A percentile compares a stretch with the other conserved stretches of the same genome.
Evolutionary conservation across 164 flowering plant genomes (phyloP).

Genomic region (Buxus sempervirens): DNA sequence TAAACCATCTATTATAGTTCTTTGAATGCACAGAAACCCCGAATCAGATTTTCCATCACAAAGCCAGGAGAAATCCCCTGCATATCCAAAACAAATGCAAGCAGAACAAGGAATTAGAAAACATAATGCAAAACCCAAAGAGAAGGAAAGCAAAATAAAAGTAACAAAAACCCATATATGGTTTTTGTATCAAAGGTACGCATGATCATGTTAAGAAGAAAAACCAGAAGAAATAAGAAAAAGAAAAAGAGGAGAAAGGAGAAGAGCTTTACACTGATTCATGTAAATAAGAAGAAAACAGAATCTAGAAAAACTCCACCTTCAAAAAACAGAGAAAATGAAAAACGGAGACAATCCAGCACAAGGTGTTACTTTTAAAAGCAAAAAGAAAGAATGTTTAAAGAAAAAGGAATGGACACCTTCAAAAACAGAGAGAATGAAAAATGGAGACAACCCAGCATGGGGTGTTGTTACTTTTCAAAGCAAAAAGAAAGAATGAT

Average conservation of each 20-base stretch:
- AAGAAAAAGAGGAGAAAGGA: no score
- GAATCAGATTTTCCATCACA: constrained; percentile 37
- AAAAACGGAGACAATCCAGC: no score
- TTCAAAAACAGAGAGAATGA: no score
- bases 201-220: no score
- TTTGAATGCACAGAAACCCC: constrained; percentile 35
- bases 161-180: neutral
- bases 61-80: constrained; percentile 39
- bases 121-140: neutral
- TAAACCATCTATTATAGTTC: constrained; percentile 37
- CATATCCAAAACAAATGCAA: constrained; percentile 8
- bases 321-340: no score
- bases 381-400: neutral
- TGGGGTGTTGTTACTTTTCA: no score
- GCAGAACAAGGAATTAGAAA: neutral
- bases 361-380: neutral
- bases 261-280: no score
- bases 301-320: no score
- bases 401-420: no score
- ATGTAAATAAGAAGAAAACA: no score
- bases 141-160: neutral
- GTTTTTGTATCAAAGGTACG: neutral
- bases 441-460: no score
- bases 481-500: neutral
- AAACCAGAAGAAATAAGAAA: no score